Base-by-base conservation (phyloP, 1,284 basidiomycete genomes). In the Ustilago shanxiensis region DNA sequence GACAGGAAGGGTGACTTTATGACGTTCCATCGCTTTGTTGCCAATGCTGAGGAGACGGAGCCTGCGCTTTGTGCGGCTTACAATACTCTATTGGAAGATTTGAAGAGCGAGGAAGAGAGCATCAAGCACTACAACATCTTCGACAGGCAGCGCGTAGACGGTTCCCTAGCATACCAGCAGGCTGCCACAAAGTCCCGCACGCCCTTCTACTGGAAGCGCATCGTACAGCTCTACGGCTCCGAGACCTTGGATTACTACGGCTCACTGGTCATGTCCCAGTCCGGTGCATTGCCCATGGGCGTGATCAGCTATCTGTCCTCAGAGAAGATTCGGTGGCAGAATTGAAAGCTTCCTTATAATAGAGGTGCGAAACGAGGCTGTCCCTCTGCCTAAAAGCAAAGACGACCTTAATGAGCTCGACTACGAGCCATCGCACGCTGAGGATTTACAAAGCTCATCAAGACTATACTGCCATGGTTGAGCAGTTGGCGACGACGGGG, bases 171-270 rank as follows among this genome's bases (percentile, higher is more conserved):
- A 16, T 55, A 39, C 35, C 22, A 55, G 24, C 53, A 41, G 39
- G 37, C 53, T 16, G 53, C 37, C 14, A 41, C 7, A n/a, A 55
- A 55, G 35, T 55, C 53, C 22, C 9, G 37, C 11, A 55, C 53
- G 20, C 22, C 53, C 20, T 55, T 55, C 39, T 55, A 55, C 53
- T 55, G 53, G 53, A 55, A 55, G 53, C 53, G 53, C 20, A 41
- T 55, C 4, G 35, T 55, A 18, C 53, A 55, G 53, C 53, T 55
- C 20, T 41, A 41, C 18, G 53, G 53, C 29, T 33, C n/a, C 37
- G 35, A 41, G 53, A 26, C 35, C 37, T 26, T 55, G 9, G 35
- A 55, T 10, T 41, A 41, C 53, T 55, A 41, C 39, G 53, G 53
- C 53, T 41, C 53, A 28, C 35, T 55, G 53, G 53, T 26, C 37